Percentiles rank a stretch among this genome's conserved stretches.
These are phyloP conservation scores for Vicia sativa DNA, from an alignment of 306 rosid genomes.

Conservation along the genomic window DNA sequence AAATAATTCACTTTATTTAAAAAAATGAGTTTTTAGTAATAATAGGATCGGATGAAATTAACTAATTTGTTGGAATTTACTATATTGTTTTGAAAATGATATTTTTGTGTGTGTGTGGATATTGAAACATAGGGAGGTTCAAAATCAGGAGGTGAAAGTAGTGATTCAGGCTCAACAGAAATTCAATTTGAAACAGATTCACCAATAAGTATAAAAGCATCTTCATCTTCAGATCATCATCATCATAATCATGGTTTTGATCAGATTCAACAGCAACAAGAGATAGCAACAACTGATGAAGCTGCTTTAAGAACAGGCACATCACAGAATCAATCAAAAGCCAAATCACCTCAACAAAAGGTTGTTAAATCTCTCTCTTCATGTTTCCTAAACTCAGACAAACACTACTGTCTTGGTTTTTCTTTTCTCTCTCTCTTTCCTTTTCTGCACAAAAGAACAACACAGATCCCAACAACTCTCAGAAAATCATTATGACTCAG, in stretches of 20 bases:
- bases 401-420: slow-evolving; percentile 9
- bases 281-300: slow-evolving; percentile 47
- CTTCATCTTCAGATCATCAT: slow-evolving; percentile 67
- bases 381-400: slow-evolving; percentile 45
- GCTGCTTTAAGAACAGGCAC: slow-evolving; percentile 46
- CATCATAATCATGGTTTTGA: slow-evolving; percentile 50
- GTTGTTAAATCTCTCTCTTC: slow-evolving; percentile 50
- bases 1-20: no score
- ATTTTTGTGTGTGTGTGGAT: not conserved
- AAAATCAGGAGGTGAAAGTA: slow-evolving; percentile 84
- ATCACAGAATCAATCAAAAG: slow-evolving; percentile 62
- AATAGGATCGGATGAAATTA: no score
- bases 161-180: slow-evolving; percentile 85
- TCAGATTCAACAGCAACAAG: slow-evolving; percentile 47
- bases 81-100: not conserved
- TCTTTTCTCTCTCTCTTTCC: no score
- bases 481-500: slow-evolving; percentile 67
- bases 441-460: not conserved
- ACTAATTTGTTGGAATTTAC: no score
- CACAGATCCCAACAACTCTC: slow-evolving; percentile 86
- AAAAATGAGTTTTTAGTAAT: no score
- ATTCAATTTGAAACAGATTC: slow-evolving; percentile 72
- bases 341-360: slow-evolving; percentile 71
- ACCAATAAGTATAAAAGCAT: slow-evolving; percentile 64
- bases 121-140: slow-evolving; percentile 64